Percentiles rank a stretch among this genome's conserved stretches.
phyloP scores from a whole-genome alignment of 441 rosid genomes.

The Rhodomyrtus psidioides region DNA sequence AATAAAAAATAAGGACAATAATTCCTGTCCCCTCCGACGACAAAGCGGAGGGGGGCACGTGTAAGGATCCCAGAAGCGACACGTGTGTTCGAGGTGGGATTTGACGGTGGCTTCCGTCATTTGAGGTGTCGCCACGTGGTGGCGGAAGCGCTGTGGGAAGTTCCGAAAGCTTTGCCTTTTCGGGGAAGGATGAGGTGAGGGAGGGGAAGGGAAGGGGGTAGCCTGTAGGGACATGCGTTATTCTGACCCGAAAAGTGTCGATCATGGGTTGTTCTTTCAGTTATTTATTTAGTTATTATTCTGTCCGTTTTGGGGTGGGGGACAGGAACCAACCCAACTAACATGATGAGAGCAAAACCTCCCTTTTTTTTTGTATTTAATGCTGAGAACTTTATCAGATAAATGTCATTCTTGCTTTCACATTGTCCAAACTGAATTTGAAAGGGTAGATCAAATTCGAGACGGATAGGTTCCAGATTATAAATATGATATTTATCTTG shows the following conservation, averaged over 20 bases:
- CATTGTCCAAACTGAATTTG: neutral
- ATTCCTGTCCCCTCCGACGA: neutral
- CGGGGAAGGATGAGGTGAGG: neutral
- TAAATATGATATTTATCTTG: neutral
- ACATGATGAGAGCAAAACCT: neutral
- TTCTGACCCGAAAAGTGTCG: neutral
- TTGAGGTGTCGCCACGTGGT: neutral
- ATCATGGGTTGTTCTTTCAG: neutral
- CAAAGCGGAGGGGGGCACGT: neutral
- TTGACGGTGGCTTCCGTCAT: neutral
- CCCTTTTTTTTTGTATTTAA: neutral
- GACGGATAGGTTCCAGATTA: fast-evolving
- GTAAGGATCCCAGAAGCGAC: neutral
- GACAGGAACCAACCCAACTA: neutral
- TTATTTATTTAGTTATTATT: neutral
- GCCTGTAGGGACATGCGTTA: neutral
- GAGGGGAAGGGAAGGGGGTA: too few species aligned
- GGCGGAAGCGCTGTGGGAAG: neutral
- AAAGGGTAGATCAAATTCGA: fast-evolving
- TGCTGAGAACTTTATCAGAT: neutral
- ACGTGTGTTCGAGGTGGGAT: neutral
- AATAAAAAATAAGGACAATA: neutral
- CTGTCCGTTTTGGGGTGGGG: neutral
- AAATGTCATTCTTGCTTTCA: neutral
- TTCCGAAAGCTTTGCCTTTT: neutral